Base-by-base conservation (phyloP, 1,284 basidiomycete genomes). In the Cryptococcus deneoformans region DNA sequence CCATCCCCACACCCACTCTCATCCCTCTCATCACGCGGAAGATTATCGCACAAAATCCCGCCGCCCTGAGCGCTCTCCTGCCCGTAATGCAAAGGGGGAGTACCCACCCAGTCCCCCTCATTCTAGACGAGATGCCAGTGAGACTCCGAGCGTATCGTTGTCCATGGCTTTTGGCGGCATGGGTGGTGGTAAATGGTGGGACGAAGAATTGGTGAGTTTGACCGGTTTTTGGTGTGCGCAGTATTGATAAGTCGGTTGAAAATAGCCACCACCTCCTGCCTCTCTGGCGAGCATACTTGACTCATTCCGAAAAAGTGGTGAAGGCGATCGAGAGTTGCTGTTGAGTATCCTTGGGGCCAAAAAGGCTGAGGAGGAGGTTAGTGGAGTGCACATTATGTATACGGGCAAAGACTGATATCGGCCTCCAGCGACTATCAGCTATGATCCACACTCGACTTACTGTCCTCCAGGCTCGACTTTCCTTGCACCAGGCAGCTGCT, bases 301-400 rank as follows among this genome's bases (percentile, higher is more conserved):
- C 46, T 90, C 91, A 12, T 94, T 92, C 80, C 83, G 84, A 62
- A 78, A 84, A 44, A 88, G 86, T 67, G 91, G 91, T 57, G 89
- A 92, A 63, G 91, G 90, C 49, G 91, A 94, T 81, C 83, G 90
- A 43, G 90, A 92, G 56, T 87, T 92, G 84, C 81, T 94, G 34
- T 82, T 93, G 50, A 85, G 89, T 64, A 89, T 94, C 82, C 81
- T 94, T 53, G 89, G 87, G 62, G 90, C 91, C 72, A 93, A 94
- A 94, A 84, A 86, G 59, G 86, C 90, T 29, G 91, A 94, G 73
- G 91, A 94, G 73, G 88, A 92, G 84, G 86, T 86, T 47, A 56
- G 81, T 73, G 39, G 12, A 36, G 4, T 20, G 20, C 20, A 20
- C 20, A 20, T 20, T 20, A 20, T 29, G n/a, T 35, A 9, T n/a